These are phyloP conservation scores for Colletotrichum viniferum DNA, from an alignment of 2,329 filamentous ascomycete genomes.

Conservation along the genomic window DNA sequence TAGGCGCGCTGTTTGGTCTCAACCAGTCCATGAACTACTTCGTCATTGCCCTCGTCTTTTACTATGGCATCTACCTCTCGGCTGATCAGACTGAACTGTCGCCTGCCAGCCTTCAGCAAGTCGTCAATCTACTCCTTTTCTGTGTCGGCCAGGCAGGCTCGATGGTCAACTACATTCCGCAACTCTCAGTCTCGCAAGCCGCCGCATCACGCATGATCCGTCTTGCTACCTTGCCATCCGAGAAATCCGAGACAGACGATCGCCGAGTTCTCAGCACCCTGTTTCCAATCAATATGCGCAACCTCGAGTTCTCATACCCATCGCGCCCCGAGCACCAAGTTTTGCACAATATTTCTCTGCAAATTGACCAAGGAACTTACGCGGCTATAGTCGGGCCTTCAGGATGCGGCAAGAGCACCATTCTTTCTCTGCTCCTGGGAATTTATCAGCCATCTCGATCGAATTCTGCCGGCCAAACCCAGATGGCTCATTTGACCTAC, in stretches of 20 bases:
- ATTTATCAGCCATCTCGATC: slow-evolving; percentile 58
- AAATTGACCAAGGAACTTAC: slow-evolving; percentile 65
- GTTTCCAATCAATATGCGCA: slow-evolving; percentile 55
- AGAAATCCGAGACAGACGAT: not conserved
- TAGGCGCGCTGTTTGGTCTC: slow-evolving; percentile 77
- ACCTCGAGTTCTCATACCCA: slow-evolving; percentile 76
- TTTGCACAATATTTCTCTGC: slow-evolving; percentile 41
- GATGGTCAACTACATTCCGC: slow-evolving; percentile 77
- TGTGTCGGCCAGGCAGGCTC: slow-evolving; percentile 74
- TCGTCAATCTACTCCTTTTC: slow-evolving; percentile 85
- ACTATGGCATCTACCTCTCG: slow-evolving; percentile 75
- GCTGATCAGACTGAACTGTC: slow-evolving; percentile 45
- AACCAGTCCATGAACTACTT: slow-evolving; percentile 75
- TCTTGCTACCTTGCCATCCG: slow-evolving; percentile 65
- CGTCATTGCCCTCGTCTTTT: slow-evolving; percentile 80
- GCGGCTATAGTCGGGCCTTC: slow-evolving; percentile 83
- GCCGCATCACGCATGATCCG: slow-evolving; percentile 75
- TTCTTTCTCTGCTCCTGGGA: slow-evolving; percentile 75
- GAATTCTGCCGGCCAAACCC: not conserved
- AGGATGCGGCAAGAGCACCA: slow-evolving; percentile 90
- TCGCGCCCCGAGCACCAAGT: slow-evolving; percentile 47
- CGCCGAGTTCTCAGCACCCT: slow-evolving; percentile 29
- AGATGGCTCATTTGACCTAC: slow-evolving; percentile 55
- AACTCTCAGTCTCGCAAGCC: slow-evolving; percentile 76
- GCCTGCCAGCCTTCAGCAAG: slow-evolving; percentile 68